These are phyloP conservation scores for Alternaria dauci DNA, from an alignment of 2,329 filamentous ascomycete species.

Conservation along the genomic window DNA sequence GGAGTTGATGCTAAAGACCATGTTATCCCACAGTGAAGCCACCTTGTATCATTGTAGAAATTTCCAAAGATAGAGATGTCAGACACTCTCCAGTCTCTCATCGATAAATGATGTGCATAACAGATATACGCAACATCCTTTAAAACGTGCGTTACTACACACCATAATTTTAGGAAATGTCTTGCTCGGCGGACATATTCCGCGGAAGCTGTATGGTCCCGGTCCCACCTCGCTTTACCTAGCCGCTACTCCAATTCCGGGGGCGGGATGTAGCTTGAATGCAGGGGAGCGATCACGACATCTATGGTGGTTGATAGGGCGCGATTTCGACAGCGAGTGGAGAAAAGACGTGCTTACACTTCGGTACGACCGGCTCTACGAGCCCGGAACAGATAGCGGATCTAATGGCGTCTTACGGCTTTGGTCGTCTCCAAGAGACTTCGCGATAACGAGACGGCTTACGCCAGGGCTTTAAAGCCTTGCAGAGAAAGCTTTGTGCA, in stretches of 20 bases:
- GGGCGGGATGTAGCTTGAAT: slow-evolving; percentile 33
- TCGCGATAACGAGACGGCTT: neutral
- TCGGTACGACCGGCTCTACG: slow-evolving; percentile 12
- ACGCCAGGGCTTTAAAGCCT: slow-evolving; percentile 1
- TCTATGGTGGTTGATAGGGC: neutral
- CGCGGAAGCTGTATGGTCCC: neutral
- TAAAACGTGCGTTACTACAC: neutral
- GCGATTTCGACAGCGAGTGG: slow-evolving; percentile 40
- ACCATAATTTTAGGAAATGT: neutral
- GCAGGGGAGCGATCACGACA: slow-evolving; percentile 27
- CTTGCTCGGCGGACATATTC: neutral
- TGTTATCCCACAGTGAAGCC: slow-evolving; percentile 58
- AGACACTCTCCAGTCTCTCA: neutral
- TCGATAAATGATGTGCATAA: neutral
- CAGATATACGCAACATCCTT: neutral
- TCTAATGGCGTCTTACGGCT: neutral
- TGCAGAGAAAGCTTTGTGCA: neutral
- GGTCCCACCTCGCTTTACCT: neutral
- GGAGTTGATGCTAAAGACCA: slow-evolving; percentile 45
- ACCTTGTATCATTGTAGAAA: neutral
- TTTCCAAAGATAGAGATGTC: neutral
- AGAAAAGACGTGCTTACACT: slow-evolving; percentile 43
- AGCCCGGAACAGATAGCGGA: slow-evolving; percentile 12
- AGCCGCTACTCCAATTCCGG: slow-evolving; percentile 73
- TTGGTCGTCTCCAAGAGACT: neutral